Base-by-base conservation (phyloP, 1,284 basidiomycete species). In the Moniliophthora roreri region DNA sequence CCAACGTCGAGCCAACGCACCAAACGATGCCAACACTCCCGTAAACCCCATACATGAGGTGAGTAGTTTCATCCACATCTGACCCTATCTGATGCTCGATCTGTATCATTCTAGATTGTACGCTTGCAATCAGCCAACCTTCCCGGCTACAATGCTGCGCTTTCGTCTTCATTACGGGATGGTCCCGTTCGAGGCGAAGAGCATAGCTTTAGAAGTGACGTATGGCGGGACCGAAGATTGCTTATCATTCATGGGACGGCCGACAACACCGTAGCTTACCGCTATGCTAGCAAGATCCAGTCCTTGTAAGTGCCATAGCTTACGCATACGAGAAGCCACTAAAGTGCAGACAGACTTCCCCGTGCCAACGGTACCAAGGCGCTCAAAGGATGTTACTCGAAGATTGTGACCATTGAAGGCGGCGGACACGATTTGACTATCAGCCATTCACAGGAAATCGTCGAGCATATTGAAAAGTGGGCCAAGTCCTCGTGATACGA, bases 121-220 rank as follows among this genome's bases (percentile, higher is more conserved):
- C 78, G 85, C 23, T 69, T 88, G 10, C 89, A 91, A 69, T 85
- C 84, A 0, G 86, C 86, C 1, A 81, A 86, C 63, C 75, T 91
- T 10, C 79, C 84, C 4, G 82, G 88, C 6, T 91, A 82, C 66
- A 85, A 88, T 55, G 73, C 79, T 16, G 89, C 89, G 0, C 67
- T 91, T 11, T 87, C 87, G 0, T 88, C 87, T 7, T 89, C 84
- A 1, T 70, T 91, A 10, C 78, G 87, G n/a, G 78, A 86, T 41
- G 87, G 88, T 1, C 88, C 87, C 9, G 69, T 89, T 23, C 78
- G 84, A 35, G 85, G 85, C 4, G 76, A 81, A 55, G 69, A 63
- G 21, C 62, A 74, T 1, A 73, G 82, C 4, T 88, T 85, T 61
- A 64, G 72, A 18, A 71, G 75, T 1, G 69, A 79, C 4, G 79